Evolutionary conservation across 306 rosid genomes (phyloP), one percentile per base, ranked within the genome.

Genomic region (Prinsepia uniflora): DNA sequence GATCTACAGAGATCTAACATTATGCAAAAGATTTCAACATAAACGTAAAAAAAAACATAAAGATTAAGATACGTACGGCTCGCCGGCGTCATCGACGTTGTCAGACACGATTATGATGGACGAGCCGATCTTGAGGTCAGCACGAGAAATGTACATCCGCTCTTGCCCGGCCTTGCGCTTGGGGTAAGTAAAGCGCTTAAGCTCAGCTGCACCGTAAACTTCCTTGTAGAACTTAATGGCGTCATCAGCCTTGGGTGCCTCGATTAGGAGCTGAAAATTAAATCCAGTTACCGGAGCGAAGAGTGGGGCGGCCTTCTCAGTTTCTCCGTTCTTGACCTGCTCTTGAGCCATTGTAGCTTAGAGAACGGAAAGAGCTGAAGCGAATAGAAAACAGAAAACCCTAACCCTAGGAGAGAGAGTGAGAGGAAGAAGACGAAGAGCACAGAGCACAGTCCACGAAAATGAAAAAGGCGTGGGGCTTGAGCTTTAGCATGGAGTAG

Each of bases 131-230:
- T 79, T 78, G 65, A 90, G 89, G 80, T 86, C 81, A 12, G 89
- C 96, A 0, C 79, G 83, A 73, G 81, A 84, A 6, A 92, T 70
- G 73, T 75, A 87, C 39, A 92, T 96, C 6, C 61, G 73, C 72
- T 92, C 98, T 5, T 84, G 96, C 24, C 86, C 98, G 0, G 96
- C 96, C 82, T 92, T 92, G 53, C 98, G 96, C 82, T 92, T 92
- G 4, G 96, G 73, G 72, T 85, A 76, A 40, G 78, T 4, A 8
- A 79, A 39, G 15, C 93, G 96, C 58, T 75, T 11, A 41, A 86
- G 72, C 72, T 92, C 98, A 46, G 81, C 91, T 0, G 96, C 98
- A 1, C 89, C 98, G 18, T 88, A 90, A 15, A 84, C 98, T 0
- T 83, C 65, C 80, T 88, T 87, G 81, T 90, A 92, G 86, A 90